Evolutionary conservation across 2,329 filamentous ascomycete species (phyloP).

Genomic region (Lasiodiplodia sp.): DNA sequence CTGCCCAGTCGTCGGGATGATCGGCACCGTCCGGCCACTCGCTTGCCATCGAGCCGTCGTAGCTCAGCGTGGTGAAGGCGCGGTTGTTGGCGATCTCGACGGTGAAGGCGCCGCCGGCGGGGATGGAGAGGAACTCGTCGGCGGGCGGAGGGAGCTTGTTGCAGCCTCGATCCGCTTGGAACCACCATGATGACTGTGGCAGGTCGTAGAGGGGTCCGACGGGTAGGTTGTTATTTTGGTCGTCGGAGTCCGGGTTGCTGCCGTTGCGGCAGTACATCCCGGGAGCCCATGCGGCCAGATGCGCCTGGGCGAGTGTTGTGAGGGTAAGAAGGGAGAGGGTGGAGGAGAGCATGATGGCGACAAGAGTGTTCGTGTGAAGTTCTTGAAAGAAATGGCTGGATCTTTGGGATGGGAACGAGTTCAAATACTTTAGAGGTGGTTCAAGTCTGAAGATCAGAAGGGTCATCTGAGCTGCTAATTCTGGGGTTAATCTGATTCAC

Average conservation of each 20-base stretch:
- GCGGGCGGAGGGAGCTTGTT: conserved; percentile 48
- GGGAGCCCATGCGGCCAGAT: neutral
- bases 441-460: too few relatives aligned
- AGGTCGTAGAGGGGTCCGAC: conserved; percentile 58
- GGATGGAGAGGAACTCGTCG: conserved; percentile 54
- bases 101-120: conserved; percentile 57
- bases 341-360: too few relatives aligned
- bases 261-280: conserved; percentile 53
- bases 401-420: too few relatives aligned
- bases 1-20: conserved; percentile 57
- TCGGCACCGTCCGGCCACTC: conserved; percentile 59
- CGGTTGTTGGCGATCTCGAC: conserved; percentile 61
- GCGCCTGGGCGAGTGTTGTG: too few relatives aligned
- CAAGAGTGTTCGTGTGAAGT: too few relatives aligned
- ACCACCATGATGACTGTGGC: conserved; percentile 58
- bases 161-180: conserved; percentile 59
- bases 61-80: conserved; percentile 57
- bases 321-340: too few relatives aligned
- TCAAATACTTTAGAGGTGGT: too few relatives aligned
- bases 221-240: conserved; percentile 54
- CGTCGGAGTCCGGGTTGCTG: conserved; percentile 40
- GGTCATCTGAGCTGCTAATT: too few relatives aligned
- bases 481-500: too few relatives aligned
- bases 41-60: conserved; percentile 46
- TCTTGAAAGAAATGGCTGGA: too few relatives aligned